These are phyloP conservation scores for Fusarium circinatum DNA, from an alignment of 2,329 filamentous ascomycete genomes.

Conservation along the genomic window DNA sequence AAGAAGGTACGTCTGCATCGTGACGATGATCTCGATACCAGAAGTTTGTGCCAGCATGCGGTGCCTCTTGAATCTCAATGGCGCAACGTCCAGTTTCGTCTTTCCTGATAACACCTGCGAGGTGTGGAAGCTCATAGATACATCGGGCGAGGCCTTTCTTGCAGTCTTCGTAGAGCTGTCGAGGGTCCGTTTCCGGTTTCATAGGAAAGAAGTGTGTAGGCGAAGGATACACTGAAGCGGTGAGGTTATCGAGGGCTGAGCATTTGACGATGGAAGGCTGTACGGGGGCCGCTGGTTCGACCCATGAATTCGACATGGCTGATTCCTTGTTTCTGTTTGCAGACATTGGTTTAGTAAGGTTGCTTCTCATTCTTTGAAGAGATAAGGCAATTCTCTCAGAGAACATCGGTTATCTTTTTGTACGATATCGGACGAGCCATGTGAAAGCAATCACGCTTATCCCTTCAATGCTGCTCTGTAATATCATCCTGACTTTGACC, in stretches of 20 bases:
- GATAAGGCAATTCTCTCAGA: neutral
- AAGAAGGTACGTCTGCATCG: neutral
- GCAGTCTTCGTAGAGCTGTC: slow-evolving; percentile 17
- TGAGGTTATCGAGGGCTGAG: slow-evolving; percentile 15
- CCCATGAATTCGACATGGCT: slow-evolving; percentile 1
- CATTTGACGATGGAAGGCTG: neutral
- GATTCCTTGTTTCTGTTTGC: neutral
- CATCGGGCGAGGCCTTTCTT: slow-evolving; percentile 1
- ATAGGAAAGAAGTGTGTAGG: slow-evolving; percentile 14
- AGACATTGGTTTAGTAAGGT: neutral
- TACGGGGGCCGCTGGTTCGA: neutral
- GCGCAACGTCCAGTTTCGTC: slow-evolving; percentile 10
- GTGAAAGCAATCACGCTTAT: neutral
- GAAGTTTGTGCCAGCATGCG: neutral
- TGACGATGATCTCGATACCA: slow-evolving; percentile 7
- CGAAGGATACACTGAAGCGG: slow-evolving; percentile 13
- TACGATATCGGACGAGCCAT: neutral
- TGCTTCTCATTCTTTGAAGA: neutral
- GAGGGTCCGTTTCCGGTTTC: neutral
- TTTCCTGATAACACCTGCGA: slow-evolving; percentile 3
- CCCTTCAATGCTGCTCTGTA: no score
- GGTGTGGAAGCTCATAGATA: slow-evolving; percentile 12
- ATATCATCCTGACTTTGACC: neutral
- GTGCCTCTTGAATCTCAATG: neutral
- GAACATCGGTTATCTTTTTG: neutral